These are phyloP conservation scores for Orbilia brochopaga DNA, from an alignment of 2,329 filamentous ascomycete species.

Conservation along the genomic window DNA sequence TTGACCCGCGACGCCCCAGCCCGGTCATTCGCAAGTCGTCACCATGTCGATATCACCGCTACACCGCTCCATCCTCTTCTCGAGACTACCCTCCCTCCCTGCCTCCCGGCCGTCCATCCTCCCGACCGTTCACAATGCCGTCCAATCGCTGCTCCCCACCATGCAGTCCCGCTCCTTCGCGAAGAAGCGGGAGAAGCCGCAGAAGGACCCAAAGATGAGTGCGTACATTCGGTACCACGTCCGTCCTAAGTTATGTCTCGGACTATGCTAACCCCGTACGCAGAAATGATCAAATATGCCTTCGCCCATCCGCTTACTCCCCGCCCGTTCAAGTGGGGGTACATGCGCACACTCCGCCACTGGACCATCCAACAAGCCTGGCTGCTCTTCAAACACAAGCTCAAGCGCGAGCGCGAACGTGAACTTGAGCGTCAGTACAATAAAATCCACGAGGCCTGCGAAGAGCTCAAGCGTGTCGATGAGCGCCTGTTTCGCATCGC, in stretches of 20 bases:
- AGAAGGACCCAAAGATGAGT: constrained; percentile 37
- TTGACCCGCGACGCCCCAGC: neutral
- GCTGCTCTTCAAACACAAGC: constrained; percentile 76
- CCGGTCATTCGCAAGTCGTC: neutral
- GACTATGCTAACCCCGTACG: constrained; percentile 1
- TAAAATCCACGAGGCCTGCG: constrained; percentile 82
- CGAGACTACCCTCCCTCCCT: constrained; percentile 35
- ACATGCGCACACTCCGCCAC: constrained; percentile 85
- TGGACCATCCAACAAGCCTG: constrained; percentile 99
- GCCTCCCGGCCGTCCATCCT: constrained; percentile 19
- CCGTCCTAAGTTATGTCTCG: too few relatives aligned
- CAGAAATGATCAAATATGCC: constrained; percentile 69
- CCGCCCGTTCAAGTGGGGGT: constrained; percentile 83
- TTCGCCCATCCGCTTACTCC: constrained; percentile 71
- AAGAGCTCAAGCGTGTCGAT: constrained; percentile 71
- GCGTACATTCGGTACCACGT: constrained; percentile 2
- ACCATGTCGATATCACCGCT: constrained; percentile 49
- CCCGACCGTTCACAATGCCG: constrained; percentile 33
- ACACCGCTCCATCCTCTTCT: constrained; percentile 50
- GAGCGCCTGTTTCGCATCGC: constrained; percentile 78
- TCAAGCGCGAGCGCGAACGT: constrained; percentile 68
- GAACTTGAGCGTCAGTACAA: constrained; percentile 81
- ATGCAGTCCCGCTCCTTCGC: constrained; percentile 40
- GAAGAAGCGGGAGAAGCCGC: constrained; percentile 21
- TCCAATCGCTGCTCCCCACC: constrained; percentile 29